phyloP scores from a whole-genome alignment of 2,329 filamentous ascomycete species.

The Lachnellula subtilissima region DNA sequence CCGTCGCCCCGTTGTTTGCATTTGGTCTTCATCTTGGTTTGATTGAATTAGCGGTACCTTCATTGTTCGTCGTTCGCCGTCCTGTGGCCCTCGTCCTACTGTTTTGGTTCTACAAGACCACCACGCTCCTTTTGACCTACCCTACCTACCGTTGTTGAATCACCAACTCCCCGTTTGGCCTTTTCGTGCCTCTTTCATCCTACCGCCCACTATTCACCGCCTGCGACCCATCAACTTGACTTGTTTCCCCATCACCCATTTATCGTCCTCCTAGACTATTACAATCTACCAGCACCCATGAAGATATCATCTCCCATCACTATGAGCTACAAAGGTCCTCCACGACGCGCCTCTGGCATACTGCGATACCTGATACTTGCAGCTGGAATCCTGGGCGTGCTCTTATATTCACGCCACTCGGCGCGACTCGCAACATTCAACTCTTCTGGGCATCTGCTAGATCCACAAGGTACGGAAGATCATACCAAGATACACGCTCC shows the following conservation, averaged over 20 bases:
- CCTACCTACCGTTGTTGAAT: no score
- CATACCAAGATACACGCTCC: background rate
- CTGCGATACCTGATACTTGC: constrained; percentile 21
- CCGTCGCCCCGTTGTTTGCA: no score
- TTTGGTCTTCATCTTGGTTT: no score
- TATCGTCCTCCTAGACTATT: background rate
- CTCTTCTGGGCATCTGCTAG: background rate
- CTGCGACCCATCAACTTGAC: background rate
- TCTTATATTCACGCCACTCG: constrained; percentile 14
- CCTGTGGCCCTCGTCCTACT: no score
- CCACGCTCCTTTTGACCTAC: no score
- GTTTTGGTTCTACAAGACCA: no score
- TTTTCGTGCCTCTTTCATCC: background rate
- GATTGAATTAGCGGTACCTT: no score
- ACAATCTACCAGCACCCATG: constrained; percentile 11
- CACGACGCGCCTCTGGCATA: constrained; percentile 24
- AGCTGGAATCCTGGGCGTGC: constrained; percentile 8
- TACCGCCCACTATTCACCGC: background rate
- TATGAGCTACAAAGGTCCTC: constrained; percentile 27
- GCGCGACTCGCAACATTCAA: background rate
- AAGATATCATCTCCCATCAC: constrained; percentile 24
- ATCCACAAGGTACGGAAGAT: no score
- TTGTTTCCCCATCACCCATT: no score
- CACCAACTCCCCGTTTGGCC: no score
- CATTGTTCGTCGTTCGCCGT: no score